phyloP scores from a whole-genome alignment of 148 eudicot genomes.

The Persicaria maculosa region DNA sequence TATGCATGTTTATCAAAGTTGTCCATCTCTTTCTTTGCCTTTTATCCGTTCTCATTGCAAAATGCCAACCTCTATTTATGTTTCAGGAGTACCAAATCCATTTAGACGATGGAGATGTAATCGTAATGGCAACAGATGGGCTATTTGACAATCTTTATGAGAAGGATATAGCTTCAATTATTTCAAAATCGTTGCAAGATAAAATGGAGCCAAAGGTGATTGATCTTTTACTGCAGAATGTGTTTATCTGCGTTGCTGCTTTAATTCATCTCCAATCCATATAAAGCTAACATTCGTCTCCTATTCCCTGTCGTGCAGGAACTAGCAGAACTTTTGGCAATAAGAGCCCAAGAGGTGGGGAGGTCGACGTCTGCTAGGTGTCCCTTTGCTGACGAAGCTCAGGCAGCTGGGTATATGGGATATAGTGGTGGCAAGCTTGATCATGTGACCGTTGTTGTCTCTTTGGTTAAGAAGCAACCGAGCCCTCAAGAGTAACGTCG shows the following conservation, averaged over 20 bases:
- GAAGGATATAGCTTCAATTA: slow-evolving; percentile 52
- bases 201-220: slow-evolving; percentile 48
- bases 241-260: background rate
- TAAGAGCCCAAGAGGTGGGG: slow-evolving; percentile 63
- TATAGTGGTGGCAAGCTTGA: slow-evolving; percentile 64
- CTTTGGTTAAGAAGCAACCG: slow-evolving; percentile 31
- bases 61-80: background rate
- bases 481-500: background rate
- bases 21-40: background rate
- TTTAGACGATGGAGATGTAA: slow-evolving; percentile 64
- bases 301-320: slow-evolving; percentile 31
- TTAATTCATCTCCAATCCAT: no score
- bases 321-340: slow-evolving; percentile 52
- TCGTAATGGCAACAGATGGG: slow-evolving; percentile 78
- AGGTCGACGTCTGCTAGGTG: slow-evolving; percentile 40
- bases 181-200: slow-evolving; percentile 41
- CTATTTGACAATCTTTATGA: slow-evolving; percentile 80
- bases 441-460: slow-evolving; percentile 61
- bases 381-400: slow-evolving; percentile 76
- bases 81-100: slow-evolving; percentile 51
- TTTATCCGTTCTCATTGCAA: background rate
- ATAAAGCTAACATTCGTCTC: background rate
- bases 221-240: background rate
- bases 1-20: background rate
- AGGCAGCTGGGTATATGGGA: slow-evolving; percentile 62